Evolutionary conservation across 2,329 filamentous ascomycete species (phyloP).

Genomic region (Calonectria henricotiae): DNA sequence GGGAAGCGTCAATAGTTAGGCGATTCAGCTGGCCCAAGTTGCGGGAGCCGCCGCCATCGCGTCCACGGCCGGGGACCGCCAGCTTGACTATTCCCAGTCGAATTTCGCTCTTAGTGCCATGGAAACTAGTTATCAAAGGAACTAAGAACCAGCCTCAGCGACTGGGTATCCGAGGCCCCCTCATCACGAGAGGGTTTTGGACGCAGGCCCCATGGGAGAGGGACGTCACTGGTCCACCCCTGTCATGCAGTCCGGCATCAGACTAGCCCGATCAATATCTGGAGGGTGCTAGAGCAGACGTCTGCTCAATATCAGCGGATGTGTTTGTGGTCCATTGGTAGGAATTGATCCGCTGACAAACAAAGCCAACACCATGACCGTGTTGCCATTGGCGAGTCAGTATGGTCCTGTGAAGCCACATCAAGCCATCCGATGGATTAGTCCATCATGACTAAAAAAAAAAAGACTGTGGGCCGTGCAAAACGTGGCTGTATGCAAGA

Average conservation of each 20-base stretch:
- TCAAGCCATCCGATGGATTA: background rate
- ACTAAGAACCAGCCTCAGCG: conserved; percentile 8
- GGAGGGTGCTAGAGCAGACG: background rate
- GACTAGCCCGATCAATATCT: conserved; percentile 14
- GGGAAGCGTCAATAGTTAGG: background rate
- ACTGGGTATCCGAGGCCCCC: conserved; percentile 17
- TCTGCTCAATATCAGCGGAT: background rate
- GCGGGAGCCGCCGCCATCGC: conserved; percentile 3
- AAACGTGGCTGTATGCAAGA: conserved; percentile 19
- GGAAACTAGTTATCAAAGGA: background rate
- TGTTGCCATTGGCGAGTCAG: background rate
- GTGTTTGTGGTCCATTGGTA: too few species aligned
- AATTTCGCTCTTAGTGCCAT: background rate
- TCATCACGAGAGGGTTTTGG: background rate
- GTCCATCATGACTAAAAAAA: background rate
- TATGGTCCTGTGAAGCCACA: background rate
- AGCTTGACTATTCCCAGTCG: background rate
- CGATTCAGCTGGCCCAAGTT: background rate
- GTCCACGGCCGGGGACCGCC: background rate
- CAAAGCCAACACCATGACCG: background rate
- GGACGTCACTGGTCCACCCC: conserved; percentile 14
- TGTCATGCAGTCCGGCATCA: conserved; percentile 9
- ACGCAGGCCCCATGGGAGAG: background rate
- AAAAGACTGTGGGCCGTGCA: background rate
- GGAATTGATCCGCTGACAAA: conserved; percentile 3